Percentiles rank a stretch among this genome's conserved stretches.
These are phyloP conservation scores for Erigeron canadensis DNA, from an alignment of 129 eudicot genomes.

Conservation along the genomic window DNA sequence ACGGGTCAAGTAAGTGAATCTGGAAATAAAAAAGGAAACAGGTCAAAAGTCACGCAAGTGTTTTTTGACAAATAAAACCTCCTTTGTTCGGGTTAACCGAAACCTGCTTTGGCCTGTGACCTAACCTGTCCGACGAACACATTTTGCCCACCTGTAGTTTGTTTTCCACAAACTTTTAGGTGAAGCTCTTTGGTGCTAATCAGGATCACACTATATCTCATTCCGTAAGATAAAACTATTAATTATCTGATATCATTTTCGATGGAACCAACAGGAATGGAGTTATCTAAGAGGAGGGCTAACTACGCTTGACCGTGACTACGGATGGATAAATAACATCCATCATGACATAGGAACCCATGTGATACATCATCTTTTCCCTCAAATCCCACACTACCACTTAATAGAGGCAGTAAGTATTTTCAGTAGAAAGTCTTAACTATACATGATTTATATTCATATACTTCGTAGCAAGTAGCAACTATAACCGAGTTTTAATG, in stretches of 20 bases:
- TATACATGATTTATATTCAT: not conserved
- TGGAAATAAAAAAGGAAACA: not conserved
- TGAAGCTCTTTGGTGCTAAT: not conserved
- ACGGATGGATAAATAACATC: slow-evolving; percentile 96
- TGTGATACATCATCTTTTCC: slow-evolving; percentile 95
- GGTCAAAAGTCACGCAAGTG: not conserved
- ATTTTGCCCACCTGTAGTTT: not conserved
- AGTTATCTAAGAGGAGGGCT: slow-evolving; percentile 94
- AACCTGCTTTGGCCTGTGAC: not conserved
- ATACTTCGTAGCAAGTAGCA: not conserved
- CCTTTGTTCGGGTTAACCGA: not conserved
- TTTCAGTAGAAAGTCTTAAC: not conserved
- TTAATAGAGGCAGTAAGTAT: slow-evolving; percentile 76
- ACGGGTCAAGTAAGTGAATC: not conserved
- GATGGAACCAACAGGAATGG: slow-evolving; percentile 68
- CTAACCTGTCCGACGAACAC: not conserved
- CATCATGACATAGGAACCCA: slow-evolving; percentile 99
- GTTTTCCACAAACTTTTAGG: not conserved
- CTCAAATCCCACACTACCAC: slow-evolving; percentile 97
- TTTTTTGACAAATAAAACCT: not conserved
- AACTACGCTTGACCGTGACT: slow-evolving; percentile 91
- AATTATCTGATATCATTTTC: not conserved
- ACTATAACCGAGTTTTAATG: not conserved
- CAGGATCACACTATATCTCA: not conserved
- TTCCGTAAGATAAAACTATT: not conserved